Evolutionary conservation across 2,329 filamentous ascomycete species (phyloP), one percentile per base, ranked within the genome.

Genomic region (Anisogramma anomala): DNA sequence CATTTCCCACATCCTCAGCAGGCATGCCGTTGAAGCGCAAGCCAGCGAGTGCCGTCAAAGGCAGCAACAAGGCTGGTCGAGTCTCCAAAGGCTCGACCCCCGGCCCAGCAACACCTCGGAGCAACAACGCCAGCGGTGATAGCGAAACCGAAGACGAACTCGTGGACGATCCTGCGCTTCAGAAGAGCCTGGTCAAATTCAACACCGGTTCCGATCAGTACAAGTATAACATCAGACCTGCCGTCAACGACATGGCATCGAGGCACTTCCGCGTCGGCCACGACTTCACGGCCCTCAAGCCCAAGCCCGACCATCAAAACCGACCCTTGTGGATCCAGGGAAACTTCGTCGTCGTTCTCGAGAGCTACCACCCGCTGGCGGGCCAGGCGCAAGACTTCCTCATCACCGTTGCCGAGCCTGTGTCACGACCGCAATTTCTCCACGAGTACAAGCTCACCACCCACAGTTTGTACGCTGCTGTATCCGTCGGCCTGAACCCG

Each of bases 391-490:
- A 94, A 56, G 85, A 93, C 58, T 94, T 95, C 58, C 68, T 95
- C 44, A 94, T 91, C 53, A 94, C 88, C 36, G 87, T 95, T 51
- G 84, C 87, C 48, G 88, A 95, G 63, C 88, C 88, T 15, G 67
- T 88, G 43, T 94, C 86, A 23, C 77, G 88, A 48, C 88, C 89
- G 41, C 84, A 79, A 11, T 87, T 86, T 56, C 77, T 95, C 50
- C 88, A 95, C 65, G 88, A 95, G 61, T 95, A 94, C 60, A 76
- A 82, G 41, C 73, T 95, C 52, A 94, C 86, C 3, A 79, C 83
- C 20, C 86, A 94, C 61, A 93, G 85, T 62, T 68, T 95, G 39
- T 94, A 94, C 61, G 88, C 88, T 34, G 88, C 88, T 33, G 84
- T 94, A 2, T 94, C 87, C 7, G 86, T 94, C 44, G 88, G 88